These are phyloP conservation scores for Liquidambar formosana DNA, from an alignment of 164 flowering plant genomes.

Conservation along the genomic window DNA sequence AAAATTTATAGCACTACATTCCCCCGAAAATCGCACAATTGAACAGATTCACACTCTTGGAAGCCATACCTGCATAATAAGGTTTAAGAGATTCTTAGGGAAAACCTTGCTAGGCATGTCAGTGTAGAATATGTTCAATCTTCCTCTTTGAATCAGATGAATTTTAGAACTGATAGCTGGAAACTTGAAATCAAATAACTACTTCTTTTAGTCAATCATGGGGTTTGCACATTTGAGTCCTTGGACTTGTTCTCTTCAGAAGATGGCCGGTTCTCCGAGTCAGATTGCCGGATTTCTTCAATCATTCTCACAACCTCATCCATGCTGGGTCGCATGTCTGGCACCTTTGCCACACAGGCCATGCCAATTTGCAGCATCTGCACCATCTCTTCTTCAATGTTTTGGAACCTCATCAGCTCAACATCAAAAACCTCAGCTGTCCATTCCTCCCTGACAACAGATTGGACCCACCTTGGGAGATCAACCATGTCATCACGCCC, in stretches of 20 bases:
- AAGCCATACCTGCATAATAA: constrained; percentile 4
- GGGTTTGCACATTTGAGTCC: constrained; percentile 49
- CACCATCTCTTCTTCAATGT: constrained; percentile 65
- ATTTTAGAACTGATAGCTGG: not conserved
- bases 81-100: not conserved
- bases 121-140: not conserved
- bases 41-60: constrained; percentile 14
- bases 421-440: constrained; percentile 67
- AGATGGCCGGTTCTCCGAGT: constrained; percentile 45
- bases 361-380: constrained; percentile 66
- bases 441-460: constrained; percentile 73
- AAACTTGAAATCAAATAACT: not conserved
- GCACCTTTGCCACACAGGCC: constrained; percentile 55
- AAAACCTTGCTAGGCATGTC: constrained; percentile 14
- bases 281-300: constrained; percentile 48
- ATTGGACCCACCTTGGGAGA: constrained; percentile 70
- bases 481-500: constrained; percentile 58
- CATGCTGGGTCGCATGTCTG: constrained; percentile 57
- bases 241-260: constrained; percentile 55
- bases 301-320: constrained; percentile 67
- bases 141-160: not conserved
- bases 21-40: constrained; percentile 8
- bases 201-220: constrained; percentile 18
- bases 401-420: constrained; percentile 47
- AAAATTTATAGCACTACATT: not conserved